Evolutionary conservation across 495 filamentous ascomycete genomes (phyloP).

Genomic region (Neurospora tetrasperma): DNA sequence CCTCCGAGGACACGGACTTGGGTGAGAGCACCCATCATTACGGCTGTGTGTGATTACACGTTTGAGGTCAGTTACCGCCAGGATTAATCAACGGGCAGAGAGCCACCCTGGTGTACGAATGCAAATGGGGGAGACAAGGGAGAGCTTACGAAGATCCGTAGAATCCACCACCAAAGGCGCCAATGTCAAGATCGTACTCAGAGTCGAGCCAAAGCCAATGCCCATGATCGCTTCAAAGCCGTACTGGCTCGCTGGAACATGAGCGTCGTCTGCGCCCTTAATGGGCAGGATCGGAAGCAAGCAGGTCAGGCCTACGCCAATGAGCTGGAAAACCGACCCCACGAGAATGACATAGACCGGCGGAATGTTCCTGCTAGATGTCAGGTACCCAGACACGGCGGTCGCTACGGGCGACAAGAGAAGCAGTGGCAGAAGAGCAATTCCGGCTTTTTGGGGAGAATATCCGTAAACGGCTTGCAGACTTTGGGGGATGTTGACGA

Average conservation of each 20-base stretch:
- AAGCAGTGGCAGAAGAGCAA: slow-evolving; percentile 33
- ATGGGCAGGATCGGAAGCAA: slow-evolving; percentile 16
- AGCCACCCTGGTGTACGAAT: not conserved
- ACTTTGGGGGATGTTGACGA: slow-evolving; percentile 23
- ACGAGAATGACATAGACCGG: slow-evolving; percentile 36
- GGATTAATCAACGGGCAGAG: slow-evolving; percentile 16
- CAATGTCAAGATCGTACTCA: slow-evolving; percentile 30
- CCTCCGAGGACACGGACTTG: slow-evolving; percentile 43
- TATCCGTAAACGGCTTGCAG: slow-evolving; percentile 19
- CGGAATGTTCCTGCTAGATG: slow-evolving; percentile 25
- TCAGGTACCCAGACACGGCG: slow-evolving; percentile 23
- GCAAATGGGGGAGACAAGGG: not conserved
- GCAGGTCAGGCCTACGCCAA: slow-evolving; percentile 36
- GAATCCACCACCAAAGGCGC: slow-evolving; percentile 31
- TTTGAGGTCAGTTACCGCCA: slow-evolving; percentile 11
- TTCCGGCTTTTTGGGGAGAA: slow-evolving; percentile 15
- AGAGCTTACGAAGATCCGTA: slow-evolving; percentile 32
- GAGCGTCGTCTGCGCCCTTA: slow-evolving; percentile 12
- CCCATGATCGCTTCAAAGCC: slow-evolving; percentile 39
- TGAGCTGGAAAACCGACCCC: slow-evolving; percentile 31
- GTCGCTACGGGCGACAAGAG: slow-evolving; percentile 30
- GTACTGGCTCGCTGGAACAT: slow-evolving; percentile 22
- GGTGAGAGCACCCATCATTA: slow-evolving; percentile 31
- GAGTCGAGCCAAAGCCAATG: slow-evolving; percentile 31
- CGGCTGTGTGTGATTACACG: not conserved